These are phyloP conservation scores for Chlamydomonas sphaeroides DNA, from an alignment of 139 green algal species.

Conservation along the genomic window DNA sequence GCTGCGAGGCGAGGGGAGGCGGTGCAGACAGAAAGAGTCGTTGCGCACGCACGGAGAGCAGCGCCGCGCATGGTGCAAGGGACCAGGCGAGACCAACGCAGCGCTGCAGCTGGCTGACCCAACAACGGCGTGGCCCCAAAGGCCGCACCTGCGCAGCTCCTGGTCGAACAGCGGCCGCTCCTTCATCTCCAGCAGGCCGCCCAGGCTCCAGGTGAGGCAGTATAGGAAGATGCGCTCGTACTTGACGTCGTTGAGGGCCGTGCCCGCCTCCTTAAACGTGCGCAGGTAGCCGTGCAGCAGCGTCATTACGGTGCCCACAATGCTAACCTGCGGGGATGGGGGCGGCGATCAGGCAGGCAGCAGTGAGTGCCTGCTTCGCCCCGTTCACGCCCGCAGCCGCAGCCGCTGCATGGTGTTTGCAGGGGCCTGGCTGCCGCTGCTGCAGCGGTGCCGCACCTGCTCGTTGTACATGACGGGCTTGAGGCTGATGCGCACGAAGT, in stretches of 20 bases:
- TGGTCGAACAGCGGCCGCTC: conserved; percentile 81
- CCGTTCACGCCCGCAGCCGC: too few relatives aligned
- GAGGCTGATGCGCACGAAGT: conserved; percentile 78
- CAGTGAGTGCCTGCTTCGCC: too few relatives aligned
- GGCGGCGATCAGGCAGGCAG: too few relatives aligned
- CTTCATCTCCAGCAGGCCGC: conserved; percentile 82
- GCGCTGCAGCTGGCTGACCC: too few relatives aligned
- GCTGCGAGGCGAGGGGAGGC: conserved; percentile 26
- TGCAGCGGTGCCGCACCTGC: conserved; percentile 53
- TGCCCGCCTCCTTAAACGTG: conserved; percentile 38
- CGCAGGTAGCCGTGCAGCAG: conserved; percentile 83
- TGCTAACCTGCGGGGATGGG: conserved; percentile 74
- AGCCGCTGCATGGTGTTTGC: too few relatives aligned
- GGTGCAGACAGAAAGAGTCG: too few relatives aligned
- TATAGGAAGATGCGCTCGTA: conserved; percentile 92
- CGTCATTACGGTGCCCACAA: conserved; percentile 81
- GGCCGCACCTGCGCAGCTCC: conserved; percentile 55
- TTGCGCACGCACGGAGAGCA: too few relatives aligned
- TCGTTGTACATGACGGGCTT: conserved; percentile 90
- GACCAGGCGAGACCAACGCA: too few relatives aligned
- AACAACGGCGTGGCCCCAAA: too few relatives aligned
- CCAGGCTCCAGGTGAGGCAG: conserved; percentile 86
- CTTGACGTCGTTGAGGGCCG: conserved; percentile 57
- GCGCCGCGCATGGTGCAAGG: too few relatives aligned
- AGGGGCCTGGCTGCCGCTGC: neutral